These are phyloP conservation scores for Heteromeles arbutifolia DNA, from an alignment of 306 rosid genomes.

Conservation along the genomic window DNA sequence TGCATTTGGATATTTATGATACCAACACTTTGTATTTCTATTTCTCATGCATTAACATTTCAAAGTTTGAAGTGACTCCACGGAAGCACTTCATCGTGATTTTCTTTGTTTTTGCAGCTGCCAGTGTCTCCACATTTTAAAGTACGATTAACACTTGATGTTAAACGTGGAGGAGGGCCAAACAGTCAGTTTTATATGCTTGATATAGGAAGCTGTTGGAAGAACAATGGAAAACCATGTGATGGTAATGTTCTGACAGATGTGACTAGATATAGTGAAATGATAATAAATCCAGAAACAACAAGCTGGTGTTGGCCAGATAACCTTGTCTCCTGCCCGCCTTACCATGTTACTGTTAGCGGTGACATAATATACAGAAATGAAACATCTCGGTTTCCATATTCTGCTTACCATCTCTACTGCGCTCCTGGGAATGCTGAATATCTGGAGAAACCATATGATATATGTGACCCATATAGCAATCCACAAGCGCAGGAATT, in stretches of 20 bases:
- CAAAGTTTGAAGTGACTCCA: not conserved
- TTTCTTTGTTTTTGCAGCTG: slow-evolving; percentile 14
- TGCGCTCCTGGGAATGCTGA: slow-evolving; percentile 46
- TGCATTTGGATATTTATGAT: too few species aligned
- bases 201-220: slow-evolving; percentile 56
- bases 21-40: not conserved
- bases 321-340: slow-evolving; percentile 45
- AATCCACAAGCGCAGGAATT: slow-evolving; percentile 55
- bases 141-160: slow-evolving; percentile 37
- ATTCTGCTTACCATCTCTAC: slow-evolving; percentile 48
- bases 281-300: slow-evolving; percentile 48
- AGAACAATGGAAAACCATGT: slow-evolving; percentile 48
- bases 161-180: slow-evolving; percentile 40
- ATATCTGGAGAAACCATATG: slow-evolving; percentile 37
- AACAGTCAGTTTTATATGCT: slow-evolving; percentile 43
- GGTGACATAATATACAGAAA: slow-evolving; percentile 42
- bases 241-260: slow-evolving; percentile 39
- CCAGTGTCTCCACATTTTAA: slow-evolving; percentile 49
- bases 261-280: slow-evolving; percentile 49
- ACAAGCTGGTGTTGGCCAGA: slow-evolving; percentile 30
- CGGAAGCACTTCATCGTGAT: not conserved
- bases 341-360: slow-evolving; percentile 29
- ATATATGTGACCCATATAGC: slow-evolving; percentile 54
- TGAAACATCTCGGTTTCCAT: slow-evolving; percentile 47
- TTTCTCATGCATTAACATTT: not conserved